Conservation (phyloP, 2,329 filamentous ascomycete genomes). For the Metarhizium guizhouense region DNA sequence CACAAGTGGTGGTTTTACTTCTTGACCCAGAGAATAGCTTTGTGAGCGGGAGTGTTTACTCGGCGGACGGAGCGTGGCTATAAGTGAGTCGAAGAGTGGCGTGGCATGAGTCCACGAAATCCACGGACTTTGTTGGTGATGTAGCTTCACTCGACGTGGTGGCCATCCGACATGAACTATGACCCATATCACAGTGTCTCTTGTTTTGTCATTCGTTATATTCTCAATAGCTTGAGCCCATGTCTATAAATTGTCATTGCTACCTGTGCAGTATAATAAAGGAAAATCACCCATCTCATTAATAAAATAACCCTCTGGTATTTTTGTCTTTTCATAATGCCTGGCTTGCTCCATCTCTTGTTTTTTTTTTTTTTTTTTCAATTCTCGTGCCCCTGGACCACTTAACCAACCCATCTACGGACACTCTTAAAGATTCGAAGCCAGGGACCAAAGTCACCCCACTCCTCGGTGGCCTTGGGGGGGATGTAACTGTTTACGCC, state of each 20-base stretch:
- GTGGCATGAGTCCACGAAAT: too few relatives aligned
- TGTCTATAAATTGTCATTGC: neutral
- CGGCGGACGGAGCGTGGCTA: too few relatives aligned
- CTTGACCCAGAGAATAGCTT: too few relatives aligned
- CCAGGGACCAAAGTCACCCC: slow-evolving; percentile 82
- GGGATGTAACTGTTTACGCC: slow-evolving; percentile 72
- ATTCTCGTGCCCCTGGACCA: neutral
- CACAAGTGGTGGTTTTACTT: too few relatives aligned
- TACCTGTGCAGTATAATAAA: neutral
- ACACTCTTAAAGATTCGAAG: slow-evolving; percentile 79
- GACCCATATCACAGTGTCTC: neutral
- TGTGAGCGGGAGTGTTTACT: too few relatives aligned
- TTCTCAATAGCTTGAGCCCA: neutral
- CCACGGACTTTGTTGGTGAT: too few relatives aligned
- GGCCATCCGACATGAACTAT: neutral
- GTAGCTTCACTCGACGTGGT: neutral
- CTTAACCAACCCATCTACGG: slow-evolving; percentile 71
- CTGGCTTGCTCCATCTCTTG: neutral
- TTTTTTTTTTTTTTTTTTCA: too few relatives aligned
- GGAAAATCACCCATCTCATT: neutral
- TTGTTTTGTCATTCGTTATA: neutral
- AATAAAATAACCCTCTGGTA: neutral
- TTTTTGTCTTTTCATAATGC: neutral
- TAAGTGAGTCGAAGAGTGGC: too few relatives aligned
- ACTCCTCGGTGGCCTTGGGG: slow-evolving; percentile 45